Percentiles rank a stretch among this genome's conserved stretches.
phyloP scores from a whole-genome alignment of 371 early-diverging fungal species.

The Mortierella sp. region DNA sequence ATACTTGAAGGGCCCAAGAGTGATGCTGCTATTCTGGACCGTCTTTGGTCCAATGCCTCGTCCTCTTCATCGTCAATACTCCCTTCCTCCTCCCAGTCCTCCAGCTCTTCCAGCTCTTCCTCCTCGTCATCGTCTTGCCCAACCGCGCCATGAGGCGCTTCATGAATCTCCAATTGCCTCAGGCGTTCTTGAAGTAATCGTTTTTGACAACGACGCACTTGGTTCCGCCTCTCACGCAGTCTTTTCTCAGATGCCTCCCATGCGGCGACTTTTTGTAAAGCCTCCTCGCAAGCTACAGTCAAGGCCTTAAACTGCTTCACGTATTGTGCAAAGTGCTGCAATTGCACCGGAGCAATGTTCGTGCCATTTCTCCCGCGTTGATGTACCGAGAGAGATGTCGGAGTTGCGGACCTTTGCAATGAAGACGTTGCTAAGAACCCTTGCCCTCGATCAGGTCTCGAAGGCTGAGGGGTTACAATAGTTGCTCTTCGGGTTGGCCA shows the following conservation, averaged over 20 bases:
- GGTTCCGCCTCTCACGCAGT: conserved; percentile 2
- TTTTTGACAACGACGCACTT: conserved; percentile 9
- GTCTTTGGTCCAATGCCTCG: conserved; percentile 10
- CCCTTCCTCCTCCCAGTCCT: conserved; percentile 38
- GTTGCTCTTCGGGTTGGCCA: conserved; percentile 2
- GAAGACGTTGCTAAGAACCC: background rate
- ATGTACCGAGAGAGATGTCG: background rate
- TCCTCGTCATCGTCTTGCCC: conserved; percentile 19
- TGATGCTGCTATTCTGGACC: conserved; percentile 2
- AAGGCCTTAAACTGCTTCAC: conserved; percentile 23
- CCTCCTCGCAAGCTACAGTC: conserved; percentile 14
- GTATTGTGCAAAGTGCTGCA: conserved; percentile 23
- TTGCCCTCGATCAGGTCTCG: background rate
- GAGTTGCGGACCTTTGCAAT: background rate
- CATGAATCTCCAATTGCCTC: background rate
- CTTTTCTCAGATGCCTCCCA: conserved; percentile 22
- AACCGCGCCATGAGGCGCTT: background rate
- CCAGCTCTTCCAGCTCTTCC: conserved; percentile 31
- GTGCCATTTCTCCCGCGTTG: conserved; percentile 7
- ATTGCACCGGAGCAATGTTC: conserved; percentile 13
- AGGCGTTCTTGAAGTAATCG: conserved; percentile 8
- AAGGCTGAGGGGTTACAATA: background rate
- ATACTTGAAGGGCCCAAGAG: conserved; percentile 10
- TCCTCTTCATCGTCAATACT: conserved; percentile 24
- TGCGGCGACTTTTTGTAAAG: conserved; percentile 10